phyloP scores from a whole-genome alignment of 805 yeast genomes.

The Yueomyces sinensis region DNA sequence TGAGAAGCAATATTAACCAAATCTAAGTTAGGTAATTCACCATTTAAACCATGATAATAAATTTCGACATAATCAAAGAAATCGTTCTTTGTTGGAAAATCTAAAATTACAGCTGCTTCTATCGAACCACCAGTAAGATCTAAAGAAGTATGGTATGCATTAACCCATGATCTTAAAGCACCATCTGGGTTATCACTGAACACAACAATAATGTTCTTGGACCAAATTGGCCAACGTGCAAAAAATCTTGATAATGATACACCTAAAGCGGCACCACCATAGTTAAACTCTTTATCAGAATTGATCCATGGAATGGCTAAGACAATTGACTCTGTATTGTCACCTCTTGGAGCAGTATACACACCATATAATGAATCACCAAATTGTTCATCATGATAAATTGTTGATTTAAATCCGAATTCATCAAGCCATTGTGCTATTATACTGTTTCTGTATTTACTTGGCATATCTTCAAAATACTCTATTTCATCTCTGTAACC shows the following conservation, averaged over 20 bases:
- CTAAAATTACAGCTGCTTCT: slow-evolving; percentile 80
- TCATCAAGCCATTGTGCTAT: slow-evolving; percentile 50
- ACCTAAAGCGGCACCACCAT: slow-evolving; percentile 68
- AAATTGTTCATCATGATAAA: slow-evolving; percentile 27
- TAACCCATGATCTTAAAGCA: slow-evolving; percentile 79
- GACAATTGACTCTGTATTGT: slow-evolving; percentile 90
- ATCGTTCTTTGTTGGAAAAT: slow-evolving; percentile 55
- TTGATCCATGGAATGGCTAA: slow-evolving; percentile 80
- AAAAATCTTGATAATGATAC: slow-evolving; percentile 69
- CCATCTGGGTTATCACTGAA: slow-evolving; percentile 59
- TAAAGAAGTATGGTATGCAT: slow-evolving; percentile 76
- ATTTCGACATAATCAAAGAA: slow-evolving; percentile 63
- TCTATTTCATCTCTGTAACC: slow-evolving; percentile 53
- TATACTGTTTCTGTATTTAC: slow-evolving; percentile 29
- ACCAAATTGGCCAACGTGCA: slow-evolving; percentile 83
- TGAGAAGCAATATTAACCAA: slow-evolving; percentile 69
- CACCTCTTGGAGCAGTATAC: slow-evolving; percentile 88
- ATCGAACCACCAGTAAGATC: slow-evolving; percentile 88
- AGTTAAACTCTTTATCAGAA: slow-evolving; percentile 48
- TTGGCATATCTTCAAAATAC: slow-evolving; percentile 15
- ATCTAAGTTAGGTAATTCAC: slow-evolving; percentile 91
- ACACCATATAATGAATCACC: slow-evolving; percentile 60
- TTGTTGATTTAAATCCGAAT: slow-evolving; percentile 56
- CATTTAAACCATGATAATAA: slow-evolving; percentile 79
- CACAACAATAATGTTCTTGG: slow-evolving; percentile 81